Percentiles rank a stretch among this genome's conserved stretches.
Evolutionary conservation across 148 eudicot species (phyloP).

Genomic region (Nyssa sinensis): DNA sequence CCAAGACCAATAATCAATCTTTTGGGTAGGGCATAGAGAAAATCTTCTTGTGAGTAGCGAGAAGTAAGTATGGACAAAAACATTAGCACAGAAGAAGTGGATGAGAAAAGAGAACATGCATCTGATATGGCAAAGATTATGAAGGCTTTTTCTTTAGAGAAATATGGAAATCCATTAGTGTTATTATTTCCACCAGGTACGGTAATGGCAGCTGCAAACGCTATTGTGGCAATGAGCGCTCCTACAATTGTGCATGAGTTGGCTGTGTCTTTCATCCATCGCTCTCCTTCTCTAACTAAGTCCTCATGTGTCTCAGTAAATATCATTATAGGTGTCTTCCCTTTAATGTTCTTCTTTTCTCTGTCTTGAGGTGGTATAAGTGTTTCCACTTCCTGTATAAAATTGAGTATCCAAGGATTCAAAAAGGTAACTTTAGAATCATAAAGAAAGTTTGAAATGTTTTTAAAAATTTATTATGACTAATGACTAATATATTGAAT

Average conservation of each 20-base stretch:
- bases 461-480: too few species aligned
- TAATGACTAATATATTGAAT: not conserved
- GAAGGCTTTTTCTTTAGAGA: not conserved
- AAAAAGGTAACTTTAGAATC: not conserved
- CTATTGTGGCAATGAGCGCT: not conserved
- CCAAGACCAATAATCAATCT: not conserved
- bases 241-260: not conserved
- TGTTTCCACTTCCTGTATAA: not conserved
- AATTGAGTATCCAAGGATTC: not conserved
- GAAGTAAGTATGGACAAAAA: not conserved
- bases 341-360: not conserved
- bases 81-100: not conserved
- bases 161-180: not conserved
- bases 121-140: not conserved
- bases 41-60: not conserved
- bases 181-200: not conserved
- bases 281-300: not conserved
- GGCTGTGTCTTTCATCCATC: not conserved
- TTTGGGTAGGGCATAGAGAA: not conserved
- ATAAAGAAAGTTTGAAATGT: too few species aligned
- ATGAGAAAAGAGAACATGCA: not conserved
- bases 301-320: not conserved
- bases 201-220: not conserved
- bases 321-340: not conserved
- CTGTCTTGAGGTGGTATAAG: not conserved